Evolutionary conservation across 179 eudicot genomes (phyloP).

Genomic region (Dionaea muscipula): DNA sequence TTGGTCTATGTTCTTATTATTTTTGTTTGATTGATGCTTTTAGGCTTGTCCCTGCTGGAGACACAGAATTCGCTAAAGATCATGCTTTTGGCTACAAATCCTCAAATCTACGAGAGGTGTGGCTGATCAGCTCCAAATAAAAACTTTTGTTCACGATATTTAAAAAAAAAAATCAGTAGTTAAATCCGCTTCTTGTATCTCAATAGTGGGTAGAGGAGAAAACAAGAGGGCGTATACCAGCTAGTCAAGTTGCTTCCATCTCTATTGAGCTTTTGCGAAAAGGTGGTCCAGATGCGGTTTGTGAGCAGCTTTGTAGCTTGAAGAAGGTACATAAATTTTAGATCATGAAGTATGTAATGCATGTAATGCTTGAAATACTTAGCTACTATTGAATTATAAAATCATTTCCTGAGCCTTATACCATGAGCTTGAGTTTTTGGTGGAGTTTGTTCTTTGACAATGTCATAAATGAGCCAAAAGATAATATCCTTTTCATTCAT

Average conservation of each 20-base stretch:
- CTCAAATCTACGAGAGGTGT: slow-evolving; percentile 88
- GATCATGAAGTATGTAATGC: too few relatives aligned
- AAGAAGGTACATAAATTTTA: slow-evolving; percentile 37
- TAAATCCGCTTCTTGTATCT: slow-evolving; percentile 2
- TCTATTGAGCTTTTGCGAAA: slow-evolving; percentile 68
- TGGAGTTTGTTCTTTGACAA: too few relatives aligned
- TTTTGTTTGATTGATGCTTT: slow-evolving; percentile 10
- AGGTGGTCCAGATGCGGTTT: slow-evolving; percentile 89
- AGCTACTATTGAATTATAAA: too few relatives aligned
- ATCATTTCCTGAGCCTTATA: too few relatives aligned
- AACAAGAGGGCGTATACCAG: slow-evolving; percentile 64
- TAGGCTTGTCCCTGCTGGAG: slow-evolving; percentile 98
- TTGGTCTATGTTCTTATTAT: slow-evolving; percentile 8
- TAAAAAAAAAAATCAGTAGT: background rate
- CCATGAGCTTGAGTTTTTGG: too few relatives aligned
- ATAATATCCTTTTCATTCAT: too few relatives aligned
- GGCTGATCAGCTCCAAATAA: slow-evolving; percentile 5
- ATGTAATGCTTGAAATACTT: too few relatives aligned
- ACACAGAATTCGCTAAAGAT: slow-evolving; percentile 95
- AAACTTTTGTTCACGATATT: background rate
- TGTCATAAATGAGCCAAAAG: too few relatives aligned
- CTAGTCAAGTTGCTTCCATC: slow-evolving; percentile 67
- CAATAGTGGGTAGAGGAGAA: slow-evolving; percentile 96
- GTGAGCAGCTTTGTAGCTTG: slow-evolving; percentile 71
- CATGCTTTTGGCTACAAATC: slow-evolving; percentile 90